These are phyloP conservation scores for Tricholomella constricta DNA, from an alignment of 768 basidiomycete genomes.

Conservation along the genomic window DNA sequence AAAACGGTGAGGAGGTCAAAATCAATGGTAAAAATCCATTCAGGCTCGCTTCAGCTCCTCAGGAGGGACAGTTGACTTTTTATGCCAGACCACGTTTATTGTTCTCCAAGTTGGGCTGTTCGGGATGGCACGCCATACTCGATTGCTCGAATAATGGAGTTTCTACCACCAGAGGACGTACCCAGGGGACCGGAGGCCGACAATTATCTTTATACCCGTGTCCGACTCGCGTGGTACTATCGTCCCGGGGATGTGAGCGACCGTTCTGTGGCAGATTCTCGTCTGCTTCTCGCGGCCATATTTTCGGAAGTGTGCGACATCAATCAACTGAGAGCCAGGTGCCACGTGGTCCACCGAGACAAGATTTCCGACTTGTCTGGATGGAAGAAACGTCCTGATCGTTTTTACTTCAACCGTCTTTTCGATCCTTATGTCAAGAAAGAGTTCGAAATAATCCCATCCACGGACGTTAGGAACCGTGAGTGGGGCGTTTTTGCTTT, in stretches of 20 bases:
- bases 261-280: slow-evolving; percentile 86
- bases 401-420: slow-evolving; percentile 94
- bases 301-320: slow-evolving; percentile 96
- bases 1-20: slow-evolving; percentile 84
- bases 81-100: slow-evolving; percentile 92
- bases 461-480: slow-evolving; percentile 88
- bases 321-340: slow-evolving; percentile 88
- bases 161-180: slow-evolving; percentile 78
- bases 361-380: slow-evolving; percentile 90
- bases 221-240: slow-evolving; percentile 95
- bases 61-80: slow-evolving; percentile 27
- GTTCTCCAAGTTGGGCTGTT: slow-evolving; percentile 89
- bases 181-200: slow-evolving; percentile 67
- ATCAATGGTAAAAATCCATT: slow-evolving; percentile 68
- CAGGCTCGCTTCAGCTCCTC: slow-evolving; percentile 15
- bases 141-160: slow-evolving; percentile 96
- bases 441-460: slow-evolving; percentile 94
- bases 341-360: slow-evolving; percentile 93
- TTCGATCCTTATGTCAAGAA: slow-evolving; percentile 99
- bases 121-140: slow-evolving; percentile 96
- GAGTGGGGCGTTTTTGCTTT: slow-evolving; percentile 33
- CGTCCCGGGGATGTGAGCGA: slow-evolving; percentile 95
- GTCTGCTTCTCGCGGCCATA: slow-evolving; percentile 92
- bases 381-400: slow-evolving; percentile 93
- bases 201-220: slow-evolving; percentile 75